Evolutionary conservation across 164 flowering plant species (phyloP).

Genomic region (Aristolochia fimbriata): DNA sequence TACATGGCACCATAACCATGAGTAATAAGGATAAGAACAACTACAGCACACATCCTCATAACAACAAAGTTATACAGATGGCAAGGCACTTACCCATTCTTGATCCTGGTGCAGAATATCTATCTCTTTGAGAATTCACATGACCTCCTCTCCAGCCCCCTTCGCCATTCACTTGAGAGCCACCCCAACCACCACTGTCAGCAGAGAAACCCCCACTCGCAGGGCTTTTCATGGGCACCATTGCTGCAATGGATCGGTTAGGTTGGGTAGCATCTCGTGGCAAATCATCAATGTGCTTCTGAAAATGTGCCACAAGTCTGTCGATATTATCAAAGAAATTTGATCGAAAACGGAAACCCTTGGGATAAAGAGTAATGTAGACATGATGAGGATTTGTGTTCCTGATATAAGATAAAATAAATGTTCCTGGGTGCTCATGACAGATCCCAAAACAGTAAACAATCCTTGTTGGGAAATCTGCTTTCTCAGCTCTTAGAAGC

Average conservation of each 20-base stretch:
- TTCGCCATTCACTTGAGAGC: slow-evolving; percentile 12
- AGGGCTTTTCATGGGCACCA: slow-evolving; percentile 92
- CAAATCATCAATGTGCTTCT: slow-evolving; percentile 82
- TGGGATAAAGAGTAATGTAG: slow-evolving; percentile 77
- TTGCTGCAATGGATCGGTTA: slow-evolving; percentile 79
- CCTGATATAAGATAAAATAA: slow-evolving; percentile 75
- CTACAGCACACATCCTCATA: too few relatives aligned
- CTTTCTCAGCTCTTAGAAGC: slow-evolving; percentile 58
- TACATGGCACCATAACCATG: too few relatives aligned
- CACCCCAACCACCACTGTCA: slow-evolving; percentile 27
- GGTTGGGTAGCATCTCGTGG: slow-evolving; percentile 42
- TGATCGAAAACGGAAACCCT: slow-evolving; percentile 83
- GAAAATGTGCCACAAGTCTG: slow-evolving; percentile 83
- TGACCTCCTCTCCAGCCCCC: slow-evolving; percentile 60
- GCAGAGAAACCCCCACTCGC: slow-evolving; percentile 33
- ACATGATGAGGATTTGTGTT: slow-evolving; percentile 92
- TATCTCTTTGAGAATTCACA: slow-evolving; percentile 42
- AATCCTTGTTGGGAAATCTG: slow-evolving; percentile 71
- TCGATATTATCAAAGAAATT: slow-evolving; percentile 83
- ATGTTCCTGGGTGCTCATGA: slow-evolving; percentile 95
- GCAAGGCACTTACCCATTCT: slow-evolving; percentile 45
- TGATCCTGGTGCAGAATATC: slow-evolving; percentile 49
- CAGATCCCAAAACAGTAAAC: slow-evolving; percentile 88
- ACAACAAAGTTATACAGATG: neutral
- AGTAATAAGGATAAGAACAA: neutral